Base-by-base conservation (phyloP, 768 basidiomycete genomes). In the Mycena vulgaris region DNA sequence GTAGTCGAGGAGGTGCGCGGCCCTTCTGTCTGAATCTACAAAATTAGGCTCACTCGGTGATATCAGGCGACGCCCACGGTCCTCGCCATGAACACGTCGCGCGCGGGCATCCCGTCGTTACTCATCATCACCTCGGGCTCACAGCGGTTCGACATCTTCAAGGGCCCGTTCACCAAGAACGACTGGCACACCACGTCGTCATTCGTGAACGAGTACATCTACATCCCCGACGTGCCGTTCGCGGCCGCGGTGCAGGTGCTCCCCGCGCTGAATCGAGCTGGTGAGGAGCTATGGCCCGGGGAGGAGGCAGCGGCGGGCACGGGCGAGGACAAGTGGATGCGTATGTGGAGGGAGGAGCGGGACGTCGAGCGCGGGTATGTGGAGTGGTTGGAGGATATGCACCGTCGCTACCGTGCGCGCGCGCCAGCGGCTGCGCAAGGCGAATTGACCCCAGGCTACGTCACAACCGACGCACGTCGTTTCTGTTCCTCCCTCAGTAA, bases 141-240 rank as follows among this genome's bases (percentile, higher is more conserved):
- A 55, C 77, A 84, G 74, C 86, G 88, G 45, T 89, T 82, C 78
- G 81, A 86, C 67, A 69, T 89, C 66, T 84, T 81, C 75, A 61
- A 76, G n/a, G 89, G 89, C 9, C 75, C 84, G 14, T 90, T 91
- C 77, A 88, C 88, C 37, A 84, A 86, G 78, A 89, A 90, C 77
- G 89, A 91, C 76, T 84, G 89, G 73, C 83, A 89, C 58, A 89
- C 89, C 8, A 83, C 86, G 9, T 84, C 83, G 21, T 89, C 90
- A 0, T 92, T 88, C 75, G 77, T 79, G 0, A 85, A 90, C 76
- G 45, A 78, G 42, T 88, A 88, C 78, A 61, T 81, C 4, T 89
- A 81, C 75, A 80, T 90, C 62, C 78, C 85, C 19, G 80, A 83
- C 53, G 78, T 90, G 57, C 76, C 80, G 1, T 75, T 80, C 23